These are phyloP conservation scores for Rhamnella rubrinervis DNA, from an alignment of 331 rosid genomes.

Conservation along the genomic window DNA sequence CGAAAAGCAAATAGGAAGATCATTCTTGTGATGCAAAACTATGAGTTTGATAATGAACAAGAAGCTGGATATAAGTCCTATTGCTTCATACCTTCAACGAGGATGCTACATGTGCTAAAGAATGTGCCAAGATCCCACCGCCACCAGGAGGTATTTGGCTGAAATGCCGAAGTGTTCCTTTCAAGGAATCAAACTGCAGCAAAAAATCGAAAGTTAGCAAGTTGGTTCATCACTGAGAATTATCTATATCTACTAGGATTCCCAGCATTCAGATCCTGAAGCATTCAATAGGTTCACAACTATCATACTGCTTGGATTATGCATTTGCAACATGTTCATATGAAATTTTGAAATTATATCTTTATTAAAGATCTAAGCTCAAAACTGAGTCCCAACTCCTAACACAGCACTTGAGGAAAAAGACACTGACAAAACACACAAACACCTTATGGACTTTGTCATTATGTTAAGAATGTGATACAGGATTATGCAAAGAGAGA, in stretches of 20 bases:
- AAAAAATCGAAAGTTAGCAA: slow-evolving; percentile 24
- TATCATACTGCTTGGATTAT: not conserved
- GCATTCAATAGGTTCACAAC: not conserved
- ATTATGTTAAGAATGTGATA: too few species aligned
- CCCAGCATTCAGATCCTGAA: slow-evolving; percentile 1
- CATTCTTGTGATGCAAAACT: slow-evolving; percentile 7
- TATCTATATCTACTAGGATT: not conserved
- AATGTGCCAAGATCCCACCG: slow-evolving; percentile 78
- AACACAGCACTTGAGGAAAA: not conserved
- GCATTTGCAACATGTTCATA: not conserved
- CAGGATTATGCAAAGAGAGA: too few species aligned
- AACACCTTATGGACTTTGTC: not conserved
- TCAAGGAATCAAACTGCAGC: slow-evolving; percentile 76
- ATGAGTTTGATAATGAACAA: slow-evolving; percentile 2
- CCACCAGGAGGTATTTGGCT: slow-evolving; percentile 79
- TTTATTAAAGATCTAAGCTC: not conserved
- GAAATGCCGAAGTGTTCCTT: slow-evolving; percentile 65
- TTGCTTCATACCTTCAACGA: slow-evolving; percentile 70
- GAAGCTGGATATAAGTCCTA: not conserved
- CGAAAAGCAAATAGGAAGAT: slow-evolving; percentile 21
- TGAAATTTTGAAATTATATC: not conserved
- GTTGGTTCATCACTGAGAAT: slow-evolving; percentile 8
- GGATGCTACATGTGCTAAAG: slow-evolving; percentile 75
- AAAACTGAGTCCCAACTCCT: not conserved
- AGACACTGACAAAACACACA: not conserved